Percentiles rank a stretch among this genome's conserved stretches.
Conservation (phyloP, 1,284 basidiomycete species). For the Ustilago esculenta region DNA sequence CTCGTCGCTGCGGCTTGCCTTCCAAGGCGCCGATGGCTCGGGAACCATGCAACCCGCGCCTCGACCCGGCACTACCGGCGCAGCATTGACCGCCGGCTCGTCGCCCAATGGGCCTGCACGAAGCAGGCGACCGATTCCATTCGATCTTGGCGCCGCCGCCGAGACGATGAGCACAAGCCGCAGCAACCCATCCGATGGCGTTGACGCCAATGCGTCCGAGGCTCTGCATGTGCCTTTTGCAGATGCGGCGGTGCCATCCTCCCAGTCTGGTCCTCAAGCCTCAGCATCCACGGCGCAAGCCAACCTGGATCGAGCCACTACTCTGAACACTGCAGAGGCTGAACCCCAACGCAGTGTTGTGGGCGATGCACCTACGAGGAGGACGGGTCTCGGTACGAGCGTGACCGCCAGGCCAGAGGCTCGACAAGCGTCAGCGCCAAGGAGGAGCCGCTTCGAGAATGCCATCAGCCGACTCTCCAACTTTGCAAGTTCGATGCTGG, state of each 20-base stretch:
- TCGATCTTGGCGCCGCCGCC: conserved; percentile 9
- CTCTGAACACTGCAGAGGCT: neutral
- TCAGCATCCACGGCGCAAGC: neutral
- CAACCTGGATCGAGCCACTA: neutral
- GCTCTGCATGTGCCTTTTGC: neutral
- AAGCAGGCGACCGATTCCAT: conserved; percentile 23
- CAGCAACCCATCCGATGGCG: neutral
- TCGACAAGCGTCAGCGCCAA: conserved; percentile 2
- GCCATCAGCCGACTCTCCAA: conserved; percentile 59
- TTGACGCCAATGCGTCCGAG: neutral
- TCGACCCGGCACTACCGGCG: conserved; percentile 3
- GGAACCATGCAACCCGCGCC: conserved; percentile 13
- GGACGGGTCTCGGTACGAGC: conserved; percentile 13
- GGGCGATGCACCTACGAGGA: conserved; percentile 1
- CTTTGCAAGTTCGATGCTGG: conserved; percentile 59
- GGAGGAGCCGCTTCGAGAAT: conserved; percentile 43
- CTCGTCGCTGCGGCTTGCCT: conserved; percentile 36
- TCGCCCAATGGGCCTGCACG: conserved; percentile 3
- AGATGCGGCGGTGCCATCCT: conserved; percentile 3
- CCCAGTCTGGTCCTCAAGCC: neutral
- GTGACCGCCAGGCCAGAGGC: conserved; percentile 7
- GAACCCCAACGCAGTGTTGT: neutral
- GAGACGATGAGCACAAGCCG: neutral
- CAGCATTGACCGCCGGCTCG: neutral
- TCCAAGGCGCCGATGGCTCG: conserved; percentile 18